Evolutionary conservation across 2,329 filamentous ascomycete genomes (phyloP).

Genomic region (Pseudogymnoascus sp.): DNA sequence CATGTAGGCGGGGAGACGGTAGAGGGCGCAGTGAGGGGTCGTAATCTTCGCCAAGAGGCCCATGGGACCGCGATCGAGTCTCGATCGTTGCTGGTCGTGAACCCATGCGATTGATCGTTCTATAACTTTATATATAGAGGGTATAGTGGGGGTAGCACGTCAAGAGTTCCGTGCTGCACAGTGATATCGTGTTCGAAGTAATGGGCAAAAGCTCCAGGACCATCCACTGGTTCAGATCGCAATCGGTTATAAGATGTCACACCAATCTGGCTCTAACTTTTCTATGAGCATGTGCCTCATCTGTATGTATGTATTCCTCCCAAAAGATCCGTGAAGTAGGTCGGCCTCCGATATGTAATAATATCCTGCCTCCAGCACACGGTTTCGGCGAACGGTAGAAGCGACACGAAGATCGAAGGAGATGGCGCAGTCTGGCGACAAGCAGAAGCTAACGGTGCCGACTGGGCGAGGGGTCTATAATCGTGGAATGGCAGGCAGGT

Average conservation of each 20-base stretch:
- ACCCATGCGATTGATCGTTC: slow-evolving; percentile 19
- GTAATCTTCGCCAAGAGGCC: slow-evolving; percentile 16
- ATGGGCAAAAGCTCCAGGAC: not conserved
- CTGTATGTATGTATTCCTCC: not conserved
- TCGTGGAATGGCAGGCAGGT: not conserved
- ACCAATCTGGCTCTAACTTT: slow-evolving; percentile 1
- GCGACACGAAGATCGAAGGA: not conserved
- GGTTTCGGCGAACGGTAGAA: not conserved
- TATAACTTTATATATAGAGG: not conserved
- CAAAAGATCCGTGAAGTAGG: not conserved
- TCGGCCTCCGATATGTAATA: slow-evolving; percentile 4
- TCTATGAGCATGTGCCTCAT: slow-evolving; percentile 2
- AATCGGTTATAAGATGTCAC: not conserved
- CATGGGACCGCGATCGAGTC: slow-evolving; percentile 24
- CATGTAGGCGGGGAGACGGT: slow-evolving; percentile 62
- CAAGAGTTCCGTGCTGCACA: not conserved
- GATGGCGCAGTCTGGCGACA: not conserved
- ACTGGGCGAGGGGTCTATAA: not conserved
- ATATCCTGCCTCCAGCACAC: not conserved
- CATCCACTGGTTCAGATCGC: not conserved
- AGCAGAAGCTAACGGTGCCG: not conserved
- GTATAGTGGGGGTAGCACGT: not conserved
- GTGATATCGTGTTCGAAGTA: not conserved
- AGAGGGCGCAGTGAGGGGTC: slow-evolving; percentile 20
- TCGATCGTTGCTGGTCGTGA: slow-evolving; percentile 26